Conservation (phyloP, 2,329 filamentous ascomycete species). For the Scedosporium aurantiacum region DNA sequence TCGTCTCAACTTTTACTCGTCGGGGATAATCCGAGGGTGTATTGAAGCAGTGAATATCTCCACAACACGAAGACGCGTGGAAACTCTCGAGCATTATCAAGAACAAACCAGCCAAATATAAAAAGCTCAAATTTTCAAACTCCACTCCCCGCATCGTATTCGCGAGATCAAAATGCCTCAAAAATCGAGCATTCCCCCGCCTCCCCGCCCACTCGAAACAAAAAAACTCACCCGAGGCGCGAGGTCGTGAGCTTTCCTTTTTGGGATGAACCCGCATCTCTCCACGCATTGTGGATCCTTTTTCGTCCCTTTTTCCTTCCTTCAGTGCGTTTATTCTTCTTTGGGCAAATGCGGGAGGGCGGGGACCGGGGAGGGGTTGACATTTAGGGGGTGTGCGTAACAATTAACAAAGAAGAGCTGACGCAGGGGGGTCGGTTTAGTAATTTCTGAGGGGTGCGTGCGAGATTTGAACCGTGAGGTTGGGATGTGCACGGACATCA, state of each 20-base stretch:
- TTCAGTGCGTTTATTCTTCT: slow-evolving; percentile 3
- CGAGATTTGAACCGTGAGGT: not conserved
- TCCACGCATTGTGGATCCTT: not conserved
- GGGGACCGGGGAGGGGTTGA: not conserved
- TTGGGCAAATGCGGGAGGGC: not conserved
- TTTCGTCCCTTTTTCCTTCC: not conserved
- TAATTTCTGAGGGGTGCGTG: not conserved
- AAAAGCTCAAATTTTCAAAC: too few relatives aligned
- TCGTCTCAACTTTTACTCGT: too few relatives aligned
- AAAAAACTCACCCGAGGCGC: not conserved
- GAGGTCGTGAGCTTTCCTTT: not conserved
- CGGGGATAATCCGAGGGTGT: too few relatives aligned
- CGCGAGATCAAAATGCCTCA: too few relatives aligned
- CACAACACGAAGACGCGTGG: too few relatives aligned
- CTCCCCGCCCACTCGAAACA: not conserved
- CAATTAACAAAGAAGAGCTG: not conserved
- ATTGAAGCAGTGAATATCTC: too few relatives aligned
- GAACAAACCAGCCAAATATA: too few relatives aligned
- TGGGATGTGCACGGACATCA: not conserved
- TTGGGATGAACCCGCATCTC: not conserved
- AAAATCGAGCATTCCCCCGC: too few relatives aligned
- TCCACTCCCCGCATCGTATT: too few relatives aligned
- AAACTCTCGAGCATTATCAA: too few relatives aligned
- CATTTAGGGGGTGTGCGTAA: not conserved
- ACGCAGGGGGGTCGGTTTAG: not conserved